phyloP scores from a whole-genome alignment of 345 rosid species.

The Carallia pectinifolia region DNA sequence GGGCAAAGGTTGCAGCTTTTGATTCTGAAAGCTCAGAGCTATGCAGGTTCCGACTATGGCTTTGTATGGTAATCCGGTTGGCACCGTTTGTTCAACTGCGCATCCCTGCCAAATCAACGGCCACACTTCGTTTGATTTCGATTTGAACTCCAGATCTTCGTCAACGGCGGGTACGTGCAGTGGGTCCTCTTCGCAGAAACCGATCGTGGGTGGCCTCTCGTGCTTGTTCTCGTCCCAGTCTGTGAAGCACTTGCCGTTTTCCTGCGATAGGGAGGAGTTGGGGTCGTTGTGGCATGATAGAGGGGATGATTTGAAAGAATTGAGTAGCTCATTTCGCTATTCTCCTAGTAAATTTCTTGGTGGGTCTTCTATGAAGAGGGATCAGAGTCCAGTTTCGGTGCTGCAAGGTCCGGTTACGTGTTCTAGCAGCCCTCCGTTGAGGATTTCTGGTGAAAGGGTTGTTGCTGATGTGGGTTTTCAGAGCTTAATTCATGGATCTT shows the following conservation, averaged over 20 bases:
- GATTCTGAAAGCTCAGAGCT: slow-evolving; percentile 7
- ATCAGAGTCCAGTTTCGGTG: slow-evolving; percentile 85
- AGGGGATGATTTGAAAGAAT: slow-evolving; percentile 69
- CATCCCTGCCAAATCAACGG: slow-evolving; percentile 61
- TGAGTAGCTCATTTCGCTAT: slow-evolving; percentile 63
- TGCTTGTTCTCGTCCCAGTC: slow-evolving; percentile 66
- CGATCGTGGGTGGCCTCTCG: slow-evolving; percentile 71
- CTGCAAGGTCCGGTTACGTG: slow-evolving; percentile 70
- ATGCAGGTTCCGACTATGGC: slow-evolving; percentile 89
- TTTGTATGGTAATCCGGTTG: slow-evolving; percentile 75
- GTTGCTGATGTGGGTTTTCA: slow-evolving; percentile 39
- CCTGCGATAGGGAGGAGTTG: slow-evolving; percentile 52
- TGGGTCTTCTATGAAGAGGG: slow-evolving; percentile 50
- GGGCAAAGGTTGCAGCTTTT: neutral
- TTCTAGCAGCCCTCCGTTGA: slow-evolving; percentile 65
- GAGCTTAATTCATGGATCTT: slow-evolving; percentile 28
- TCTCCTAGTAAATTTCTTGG: slow-evolving; percentile 46
- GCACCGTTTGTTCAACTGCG: slow-evolving; percentile 70
- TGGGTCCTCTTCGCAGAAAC: slow-evolving; percentile 53
- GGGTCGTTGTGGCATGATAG: slow-evolving; percentile 47
- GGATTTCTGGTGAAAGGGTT: slow-evolving; percentile 42
- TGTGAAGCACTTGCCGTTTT: slow-evolving; percentile 40
- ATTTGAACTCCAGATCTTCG: slow-evolving; percentile 58
- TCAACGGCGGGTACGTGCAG: slow-evolving; percentile 52
- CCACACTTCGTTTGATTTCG: slow-evolving; percentile 61